A percentile compares a stretch with the other conserved stretches of the same genome.
These are phyloP conservation scores for Saposhnikovia divaricata DNA, from an alignment of 129 eudicot genomes.

Conservation along the genomic window DNA sequence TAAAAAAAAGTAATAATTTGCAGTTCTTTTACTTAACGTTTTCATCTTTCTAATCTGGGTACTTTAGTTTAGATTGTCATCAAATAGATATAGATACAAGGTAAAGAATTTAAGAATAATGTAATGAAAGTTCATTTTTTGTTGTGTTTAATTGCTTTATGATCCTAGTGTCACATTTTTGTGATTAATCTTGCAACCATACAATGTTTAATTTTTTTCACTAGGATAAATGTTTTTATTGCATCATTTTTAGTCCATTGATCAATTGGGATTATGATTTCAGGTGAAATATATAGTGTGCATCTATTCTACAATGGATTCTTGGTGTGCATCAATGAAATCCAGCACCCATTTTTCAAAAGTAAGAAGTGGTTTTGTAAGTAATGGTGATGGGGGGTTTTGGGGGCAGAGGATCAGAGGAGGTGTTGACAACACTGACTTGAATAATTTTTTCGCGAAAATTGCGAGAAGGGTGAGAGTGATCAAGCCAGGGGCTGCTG, in stretches of 20 bases:
- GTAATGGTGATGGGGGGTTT: conserved; percentile 38
- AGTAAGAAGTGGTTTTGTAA: conserved; percentile 20
- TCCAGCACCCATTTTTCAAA: conserved; percentile 38
- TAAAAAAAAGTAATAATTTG: neutral
- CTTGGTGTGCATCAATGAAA: conserved; percentile 48
- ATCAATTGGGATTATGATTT: conserved; percentile 13
- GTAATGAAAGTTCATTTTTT: conserved; percentile 5
- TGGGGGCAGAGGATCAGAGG: conserved; percentile 56
- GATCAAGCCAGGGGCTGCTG: conserved; percentile 63
- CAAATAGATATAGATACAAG: conserved; percentile 9
- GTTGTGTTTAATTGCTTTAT: neutral
- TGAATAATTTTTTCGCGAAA: conserved; percentile 33
- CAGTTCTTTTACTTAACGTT: conserved; percentile 6
- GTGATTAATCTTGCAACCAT: conserved; percentile 67
- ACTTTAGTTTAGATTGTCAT: conserved; percentile 3
- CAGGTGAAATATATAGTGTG: neutral
- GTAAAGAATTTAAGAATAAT: conserved; percentile 14
- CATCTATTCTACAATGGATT: conserved; percentile 42
- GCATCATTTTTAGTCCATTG: conserved; percentile 18
- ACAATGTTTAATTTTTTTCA: conserved; percentile 17
- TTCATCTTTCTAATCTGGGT: conserved; percentile 25
- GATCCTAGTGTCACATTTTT: conserved; percentile 18
- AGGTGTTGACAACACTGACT: conserved; percentile 31
- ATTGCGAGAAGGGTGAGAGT: conserved; percentile 28
- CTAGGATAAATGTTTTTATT: conserved; percentile 12